Evolutionary conservation across 352 stramenopile genomes (phyloP).

Genomic region (Bremia lactucae): DNA sequence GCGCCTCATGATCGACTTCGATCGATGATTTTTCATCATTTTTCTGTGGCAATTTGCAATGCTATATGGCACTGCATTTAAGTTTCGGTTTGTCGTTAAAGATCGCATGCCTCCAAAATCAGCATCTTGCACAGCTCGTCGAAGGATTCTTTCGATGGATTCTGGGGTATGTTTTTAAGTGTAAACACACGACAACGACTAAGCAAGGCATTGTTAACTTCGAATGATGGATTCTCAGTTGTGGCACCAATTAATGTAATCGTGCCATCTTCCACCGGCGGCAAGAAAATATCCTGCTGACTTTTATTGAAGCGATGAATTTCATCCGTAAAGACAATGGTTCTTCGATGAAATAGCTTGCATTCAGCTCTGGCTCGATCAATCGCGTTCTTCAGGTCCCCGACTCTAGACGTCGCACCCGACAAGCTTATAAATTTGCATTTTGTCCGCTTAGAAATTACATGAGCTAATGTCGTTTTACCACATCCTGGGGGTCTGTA

Average conservation of each 20-base stretch:
- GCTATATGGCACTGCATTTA: slow-evolving; percentile 2
- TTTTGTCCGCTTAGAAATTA: slow-evolving; percentile 56
- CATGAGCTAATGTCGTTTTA: slow-evolving; percentile 75
- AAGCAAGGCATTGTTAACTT: slow-evolving; percentile 78
- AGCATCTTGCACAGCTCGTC: slow-evolving; percentile 38
- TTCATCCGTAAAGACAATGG: slow-evolving; percentile 84
- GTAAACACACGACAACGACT: slow-evolving; percentile 74
- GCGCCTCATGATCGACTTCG: slow-evolving; percentile 38
- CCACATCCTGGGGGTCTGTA: slow-evolving; percentile 69
- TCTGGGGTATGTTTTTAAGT: slow-evolving; percentile 50
- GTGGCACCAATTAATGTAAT: slow-evolving; percentile 85
- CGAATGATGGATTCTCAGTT: slow-evolving; percentile 84
- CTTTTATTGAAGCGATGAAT: slow-evolving; percentile 86
- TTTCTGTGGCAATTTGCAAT: slow-evolving; percentile 1
- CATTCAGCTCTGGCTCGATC: slow-evolving; percentile 56
- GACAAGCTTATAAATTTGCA: slow-evolving; percentile 71
- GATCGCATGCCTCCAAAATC: slow-evolving; percentile 21
- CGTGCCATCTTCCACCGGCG: slow-evolving; percentile 66
- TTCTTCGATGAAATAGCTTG: slow-evolving; percentile 49
- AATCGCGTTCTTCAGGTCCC: slow-evolving; percentile 65
- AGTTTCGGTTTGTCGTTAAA: slow-evolving; percentile 9
- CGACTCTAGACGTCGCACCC: slow-evolving; percentile 53
- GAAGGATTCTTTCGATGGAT: slow-evolving; percentile 56
- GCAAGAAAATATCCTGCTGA: slow-evolving; percentile 84
- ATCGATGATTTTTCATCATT: slow-evolving; percentile 9